Evolutionary conservation across 2,329 filamentous ascomycete genomes (phyloP), one percentile per base, ranked within the genome.

Genomic region (Trichoderma arundinaceum): DNA sequence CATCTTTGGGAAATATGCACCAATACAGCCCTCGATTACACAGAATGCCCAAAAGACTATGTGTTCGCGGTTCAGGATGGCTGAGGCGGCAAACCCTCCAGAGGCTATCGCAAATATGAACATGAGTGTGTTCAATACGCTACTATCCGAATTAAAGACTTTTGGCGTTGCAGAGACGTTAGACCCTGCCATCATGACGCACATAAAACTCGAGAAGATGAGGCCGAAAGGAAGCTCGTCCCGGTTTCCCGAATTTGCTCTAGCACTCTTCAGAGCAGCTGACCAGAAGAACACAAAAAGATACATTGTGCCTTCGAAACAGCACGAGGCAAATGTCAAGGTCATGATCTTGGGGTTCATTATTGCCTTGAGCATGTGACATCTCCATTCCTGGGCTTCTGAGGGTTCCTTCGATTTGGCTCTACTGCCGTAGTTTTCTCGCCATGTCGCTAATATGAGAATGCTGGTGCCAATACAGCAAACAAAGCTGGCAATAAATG

Each of bases 201-300:
- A 81, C 83, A 87, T 87, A 74, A 86, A 85, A 67, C 79, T 81
- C 38, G 82, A 80, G 69, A 86, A 86, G 66, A 86, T 83, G 67
- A 84, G 75, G 1, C 84, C 83, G 43, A 84, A 82, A 0, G 76
- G 75, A 8, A 74, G 68, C 53, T 74, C 71, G 15, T 67, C 77
- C 75, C 69, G 60, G 1, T 67, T 67, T 22, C 71, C 74, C 4
- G 70, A 51, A 2, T 72, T 69, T 15, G 72, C 70, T 46, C 78
- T 77, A 10, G 79, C 76, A 13, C 77, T 76, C 67, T 78, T 82
- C n/a, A 88, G 75, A 3, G 84, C 81, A 1, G 84, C 82, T 0
- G 84, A 83, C 82, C 86, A 88, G 77, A 86, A 87, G 74, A 87
- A 88, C 65, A 88, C 83, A 71, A 88, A 88, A 10, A 88, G 78